Conservation (phyloP, 1,139 yeast genomes). For the Eremothecium sinecaudum region DNA sequence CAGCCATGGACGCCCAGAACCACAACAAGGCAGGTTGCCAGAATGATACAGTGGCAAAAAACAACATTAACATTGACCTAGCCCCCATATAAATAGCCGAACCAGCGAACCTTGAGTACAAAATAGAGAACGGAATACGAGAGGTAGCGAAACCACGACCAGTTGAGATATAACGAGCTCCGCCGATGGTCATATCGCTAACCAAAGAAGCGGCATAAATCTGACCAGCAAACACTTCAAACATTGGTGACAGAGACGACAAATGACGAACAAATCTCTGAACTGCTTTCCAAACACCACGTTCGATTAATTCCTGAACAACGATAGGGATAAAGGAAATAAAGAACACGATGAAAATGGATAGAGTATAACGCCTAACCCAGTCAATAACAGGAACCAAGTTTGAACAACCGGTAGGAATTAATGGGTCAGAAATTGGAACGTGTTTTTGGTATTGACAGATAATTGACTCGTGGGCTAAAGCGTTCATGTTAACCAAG, state of each 20-base stretch:
- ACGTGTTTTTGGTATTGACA: slow-evolving; percentile 76
- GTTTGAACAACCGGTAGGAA: slow-evolving; percentile 92
- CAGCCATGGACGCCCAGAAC: slow-evolving; percentile 95
- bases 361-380: slow-evolving; percentile 94
- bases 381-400: slow-evolving; percentile 85
- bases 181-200: slow-evolving; percentile 94
- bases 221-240: slow-evolving; percentile 97
- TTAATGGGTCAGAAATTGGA: slow-evolving; percentile 77
- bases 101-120: slow-evolving; percentile 94
- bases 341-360: slow-evolving; percentile 97
- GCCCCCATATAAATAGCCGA: slow-evolving; percentile 96
- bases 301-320: slow-evolving; percentile 93
- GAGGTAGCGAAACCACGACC: slow-evolving; percentile 99
- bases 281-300: slow-evolving; percentile 94
- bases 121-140: slow-evolving; percentile 91
- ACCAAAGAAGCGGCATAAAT: slow-evolving; percentile 86
- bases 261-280: slow-evolving; percentile 88
- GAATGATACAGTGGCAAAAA: slow-evolving; percentile 85
- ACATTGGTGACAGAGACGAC: slow-evolving; percentile 85
- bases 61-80: slow-evolving; percentile 75
- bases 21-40: slow-evolving; percentile 97
- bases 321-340: slow-evolving; percentile 93
- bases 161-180: slow-evolving; percentile 97
- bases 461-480: slow-evolving; percentile 81
- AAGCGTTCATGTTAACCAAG: slow-evolving; percentile 79